Evolutionary conservation across 306 rosid genomes (phyloP), one percentile per base, ranked within the genome.

Genomic region (Sindora glabra): DNA sequence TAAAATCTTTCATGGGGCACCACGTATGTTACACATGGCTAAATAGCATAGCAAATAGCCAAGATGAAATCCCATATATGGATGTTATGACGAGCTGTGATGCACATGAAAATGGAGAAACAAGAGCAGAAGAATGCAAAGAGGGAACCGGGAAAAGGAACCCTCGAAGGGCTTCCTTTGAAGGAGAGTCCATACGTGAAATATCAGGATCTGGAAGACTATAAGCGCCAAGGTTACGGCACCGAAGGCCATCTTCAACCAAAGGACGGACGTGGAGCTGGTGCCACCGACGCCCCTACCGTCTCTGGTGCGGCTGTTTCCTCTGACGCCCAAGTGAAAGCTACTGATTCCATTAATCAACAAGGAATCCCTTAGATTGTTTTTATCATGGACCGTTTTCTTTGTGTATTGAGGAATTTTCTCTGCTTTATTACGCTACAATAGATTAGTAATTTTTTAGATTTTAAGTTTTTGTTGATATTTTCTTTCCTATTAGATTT

Each of bases 221-320:
- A 88, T 68, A 89, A 92, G 82, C 56, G 23, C 8, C 79, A 76
- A 27, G 96, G 75, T 1, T 92, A 92, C 14, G 99, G 99, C 0
- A 63, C 84, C 0, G 68, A 92, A 37, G 99, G 95, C 47, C 99
- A 92, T 29, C 75, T 65, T 8, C 6, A 92, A 38, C 90, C 91
- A 0, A 56, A 70, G 56, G 42, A 48, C 26, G 86, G 90, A 60
- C 95, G 95, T 13, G 87, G 89, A 0, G 75, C 86, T 30, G 94
- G 90, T 2, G 59, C 85, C 22, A 84, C 95, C 4, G 99, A 89
- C 8, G 96, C 70, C 34, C 99, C 96, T 0, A 86, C 99, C 18
- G 71, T 61, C 1, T 88, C 96, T 24, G 94, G 94, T 23, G 71
- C 78, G 13, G 44, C 49, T 0, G 74, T 65, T 51, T 6, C 80